These are phyloP conservation scores for Paracamarosporium sp. DNA, from an alignment of 2,329 filamentous ascomycete species.

Conservation along the genomic window DNA sequence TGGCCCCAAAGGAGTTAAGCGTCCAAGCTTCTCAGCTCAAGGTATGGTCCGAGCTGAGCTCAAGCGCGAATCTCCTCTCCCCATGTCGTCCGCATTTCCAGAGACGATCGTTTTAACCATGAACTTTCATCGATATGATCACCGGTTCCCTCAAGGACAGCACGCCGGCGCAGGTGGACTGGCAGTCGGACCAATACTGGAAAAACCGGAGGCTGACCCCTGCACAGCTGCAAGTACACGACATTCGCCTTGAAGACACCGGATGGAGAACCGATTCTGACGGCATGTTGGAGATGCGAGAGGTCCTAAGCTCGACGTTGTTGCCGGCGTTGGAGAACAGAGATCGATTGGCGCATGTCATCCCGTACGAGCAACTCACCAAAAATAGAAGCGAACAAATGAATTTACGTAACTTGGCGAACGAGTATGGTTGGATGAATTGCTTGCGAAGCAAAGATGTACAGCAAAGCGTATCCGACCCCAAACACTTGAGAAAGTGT, in stretches of 20 bases:
- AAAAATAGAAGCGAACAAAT: constrained; percentile 46
- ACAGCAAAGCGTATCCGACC: constrained; percentile 37
- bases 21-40: background rate
- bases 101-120: background rate
- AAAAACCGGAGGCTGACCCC: constrained; percentile 48
- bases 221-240: constrained; percentile 48
- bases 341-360: constrained; percentile 24
- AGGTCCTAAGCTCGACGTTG: constrained; percentile 42
- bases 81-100: background rate
- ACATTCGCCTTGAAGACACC: constrained; percentile 43
- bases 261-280: constrained; percentile 35
- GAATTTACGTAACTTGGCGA: constrained; percentile 40
- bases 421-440: constrained; percentile 53
- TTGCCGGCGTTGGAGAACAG: constrained; percentile 37
- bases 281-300: constrained; percentile 48
- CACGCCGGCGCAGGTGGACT: constrained; percentile 35
- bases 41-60: background rate
- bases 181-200: constrained; percentile 47
- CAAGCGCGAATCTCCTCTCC: constrained; percentile 1
- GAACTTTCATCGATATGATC: constrained; percentile 5
- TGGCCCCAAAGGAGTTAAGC: constrained; percentile 1
- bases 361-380: constrained; percentile 28
- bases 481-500: constrained; percentile 38
- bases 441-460: constrained; percentile 40
- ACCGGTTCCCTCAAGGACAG: constrained; percentile 26